Conservation (phyloP, 73 alveolate species). For the Durusdinium trenchii region DNA sequence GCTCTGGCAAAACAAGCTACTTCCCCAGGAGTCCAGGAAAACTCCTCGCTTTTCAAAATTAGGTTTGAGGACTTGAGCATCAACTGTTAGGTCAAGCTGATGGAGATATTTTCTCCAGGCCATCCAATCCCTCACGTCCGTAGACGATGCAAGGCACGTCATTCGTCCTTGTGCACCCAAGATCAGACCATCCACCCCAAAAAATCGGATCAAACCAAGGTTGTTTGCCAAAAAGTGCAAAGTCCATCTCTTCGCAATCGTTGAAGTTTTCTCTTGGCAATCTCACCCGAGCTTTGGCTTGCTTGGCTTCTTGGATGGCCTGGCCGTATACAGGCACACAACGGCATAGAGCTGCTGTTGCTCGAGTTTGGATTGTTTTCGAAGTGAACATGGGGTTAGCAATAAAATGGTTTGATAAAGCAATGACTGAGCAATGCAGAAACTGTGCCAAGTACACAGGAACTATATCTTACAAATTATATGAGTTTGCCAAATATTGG, state of each 20-base stretch:
- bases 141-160: neutral
- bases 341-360: no score
- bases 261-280: no score
- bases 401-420: no score
- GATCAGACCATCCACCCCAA: neutral
- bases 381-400: no score
- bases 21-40: neutral
- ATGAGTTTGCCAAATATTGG: no score
- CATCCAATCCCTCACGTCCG: neutral
- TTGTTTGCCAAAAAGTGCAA: neutral
- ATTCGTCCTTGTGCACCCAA: neutral
- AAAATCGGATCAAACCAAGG: neutral
- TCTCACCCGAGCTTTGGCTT: neutral
- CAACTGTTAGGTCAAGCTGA: neutral
- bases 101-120: neutral
- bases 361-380: no score
- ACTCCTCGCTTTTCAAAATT: neutral
- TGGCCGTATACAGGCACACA: no score
- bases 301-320: conserved; percentile 59
- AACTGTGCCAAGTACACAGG: no score
- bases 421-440: no score
- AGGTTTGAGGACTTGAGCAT: neutral
- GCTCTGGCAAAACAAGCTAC: neutral
- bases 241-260: neutral
- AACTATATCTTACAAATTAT: no score